Conservation (phyloP, 768 basidiomycete species). For the Boletus vinaceobasis region DNA sequence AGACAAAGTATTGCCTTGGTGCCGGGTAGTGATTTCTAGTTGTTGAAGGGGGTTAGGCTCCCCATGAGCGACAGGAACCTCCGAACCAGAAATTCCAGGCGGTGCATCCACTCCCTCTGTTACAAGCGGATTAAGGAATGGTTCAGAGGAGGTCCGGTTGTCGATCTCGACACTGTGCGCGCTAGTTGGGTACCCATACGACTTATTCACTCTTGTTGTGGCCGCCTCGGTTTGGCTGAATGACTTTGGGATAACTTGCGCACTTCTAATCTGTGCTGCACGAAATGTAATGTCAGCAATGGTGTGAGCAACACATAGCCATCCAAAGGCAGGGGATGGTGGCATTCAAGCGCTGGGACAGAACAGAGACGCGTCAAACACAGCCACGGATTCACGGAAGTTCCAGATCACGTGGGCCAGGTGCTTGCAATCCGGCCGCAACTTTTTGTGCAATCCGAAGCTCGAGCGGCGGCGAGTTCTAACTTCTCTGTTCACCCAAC, state of each 20-base stretch:
- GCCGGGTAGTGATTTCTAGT: no score
- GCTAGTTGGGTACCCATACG: not conserved
- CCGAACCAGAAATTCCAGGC: not conserved
- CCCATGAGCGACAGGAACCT: not conserved
- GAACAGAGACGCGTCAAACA: not conserved
- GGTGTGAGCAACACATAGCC: constrained; percentile 64
- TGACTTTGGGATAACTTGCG: constrained; percentile 27
- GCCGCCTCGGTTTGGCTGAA: not conserved
- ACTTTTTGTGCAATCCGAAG: no score
- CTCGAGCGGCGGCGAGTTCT: no score
- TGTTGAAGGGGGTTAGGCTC: not conserved
- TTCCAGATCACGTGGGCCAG: no score
- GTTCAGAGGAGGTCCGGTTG: not conserved
- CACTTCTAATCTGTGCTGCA: constrained; percentile 57
- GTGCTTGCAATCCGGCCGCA: no score
- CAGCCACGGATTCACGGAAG: constrained; percentile 14
- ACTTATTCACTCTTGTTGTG: not conserved
- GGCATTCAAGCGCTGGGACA: constrained; percentile 44
- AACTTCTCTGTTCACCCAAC: no score
- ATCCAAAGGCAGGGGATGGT: constrained; percentile 66
- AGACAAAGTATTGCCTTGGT: not conserved
- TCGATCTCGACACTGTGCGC: not conserved
- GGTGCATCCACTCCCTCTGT: not conserved
- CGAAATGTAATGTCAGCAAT: constrained; percentile 57
- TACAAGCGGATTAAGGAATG: no score